Base-by-base conservation (phyloP, 352 stramenopile genomes). In the Sclerospora graminicola region DNA sequence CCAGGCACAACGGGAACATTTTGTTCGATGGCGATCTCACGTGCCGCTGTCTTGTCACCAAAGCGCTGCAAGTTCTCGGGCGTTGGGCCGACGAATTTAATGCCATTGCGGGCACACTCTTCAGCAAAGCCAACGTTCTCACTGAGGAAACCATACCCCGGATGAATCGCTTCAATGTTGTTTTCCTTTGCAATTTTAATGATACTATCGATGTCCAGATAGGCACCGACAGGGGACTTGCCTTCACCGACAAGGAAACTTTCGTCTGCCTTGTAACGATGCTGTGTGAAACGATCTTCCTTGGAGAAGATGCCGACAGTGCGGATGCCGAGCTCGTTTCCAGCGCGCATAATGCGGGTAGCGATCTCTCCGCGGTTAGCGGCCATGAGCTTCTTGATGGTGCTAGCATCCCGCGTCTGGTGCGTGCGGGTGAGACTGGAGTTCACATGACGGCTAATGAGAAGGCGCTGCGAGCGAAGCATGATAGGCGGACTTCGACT, bases 311-410 rank as follows among this genome's bases (percentile, higher is more conserved):
- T 83, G 27, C 69, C 88, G 20, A 95, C 88, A 11, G 92, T 97
- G 41, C 72, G 66, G 40, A 96, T 81, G 31, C 84, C 90, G 29
- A 98, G 73, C 62, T 98, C 94, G 41, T 94, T 95, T 4, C 74
- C 78, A 0, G 94, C 91, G 38, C 95, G 82, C 72, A 96, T 96
- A 54, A 99, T 97, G 15, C 95, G 83, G 30, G 93, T 95, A 8
- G 95, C 95, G 67, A 99, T 98, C 66, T 99, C 96, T 24, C 95
- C 96, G 23, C 96, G 89, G 76, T 99, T 99, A 24, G 95, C 95
- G 7, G 92, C 92, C 79, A 99, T 83, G 34, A 99, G 60, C 61
- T 98, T 98, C 41, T 91, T 92, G 69, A 98, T 89, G 28, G 65
- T 80, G 58, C 69, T 76, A 45, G 70, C 68, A 52, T 83, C 65